These are phyloP conservation scores for Cenchrus fungigraminus DNA, from an alignment of 176 grass and related monocot genomes.

Conservation along the genomic window DNA sequence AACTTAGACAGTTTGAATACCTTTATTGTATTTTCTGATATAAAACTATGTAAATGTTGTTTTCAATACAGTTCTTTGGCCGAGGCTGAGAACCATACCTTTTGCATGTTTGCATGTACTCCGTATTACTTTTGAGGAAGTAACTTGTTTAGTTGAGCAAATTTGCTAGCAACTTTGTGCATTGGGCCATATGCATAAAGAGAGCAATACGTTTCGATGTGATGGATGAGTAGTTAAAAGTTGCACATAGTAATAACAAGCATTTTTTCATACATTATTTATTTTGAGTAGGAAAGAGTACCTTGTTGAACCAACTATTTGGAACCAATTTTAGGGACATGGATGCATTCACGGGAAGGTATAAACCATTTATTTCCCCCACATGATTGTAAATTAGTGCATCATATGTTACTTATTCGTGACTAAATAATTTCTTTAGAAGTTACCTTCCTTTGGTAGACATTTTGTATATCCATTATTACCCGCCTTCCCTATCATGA, in stretches of 20 bases:
- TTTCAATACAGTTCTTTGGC: constrained; percentile 13
- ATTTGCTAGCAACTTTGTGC: no score
- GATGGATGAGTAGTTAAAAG: no score
- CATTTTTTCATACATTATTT: not conserved
- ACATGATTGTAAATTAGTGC: not conserved
- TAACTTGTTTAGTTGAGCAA: not conserved
- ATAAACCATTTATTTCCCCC: not conserved
- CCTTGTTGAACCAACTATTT: constrained; percentile 90
- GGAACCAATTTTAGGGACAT: constrained; percentile 91
- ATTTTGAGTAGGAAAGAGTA: constrained; percentile 85
- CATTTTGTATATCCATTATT: not conserved
- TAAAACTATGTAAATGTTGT: not conserved
- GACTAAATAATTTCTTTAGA: not conserved
- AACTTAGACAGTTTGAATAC: not conserved
- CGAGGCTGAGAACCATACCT: not conserved
- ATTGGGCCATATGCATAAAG: no score
- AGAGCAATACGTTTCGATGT: no score
- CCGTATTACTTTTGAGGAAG: not conserved
- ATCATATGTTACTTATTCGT: not conserved
- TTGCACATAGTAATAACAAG: not conserved
- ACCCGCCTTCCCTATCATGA: not conserved
- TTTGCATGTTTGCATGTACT: not conserved
- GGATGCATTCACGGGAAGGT: constrained; percentile 96
- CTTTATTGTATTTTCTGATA: not conserved
- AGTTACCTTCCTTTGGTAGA: constrained; percentile 21